Conservation (phyloP, 2,329 filamentous ascomycete species). For the Mariannaea sp. region DNA sequence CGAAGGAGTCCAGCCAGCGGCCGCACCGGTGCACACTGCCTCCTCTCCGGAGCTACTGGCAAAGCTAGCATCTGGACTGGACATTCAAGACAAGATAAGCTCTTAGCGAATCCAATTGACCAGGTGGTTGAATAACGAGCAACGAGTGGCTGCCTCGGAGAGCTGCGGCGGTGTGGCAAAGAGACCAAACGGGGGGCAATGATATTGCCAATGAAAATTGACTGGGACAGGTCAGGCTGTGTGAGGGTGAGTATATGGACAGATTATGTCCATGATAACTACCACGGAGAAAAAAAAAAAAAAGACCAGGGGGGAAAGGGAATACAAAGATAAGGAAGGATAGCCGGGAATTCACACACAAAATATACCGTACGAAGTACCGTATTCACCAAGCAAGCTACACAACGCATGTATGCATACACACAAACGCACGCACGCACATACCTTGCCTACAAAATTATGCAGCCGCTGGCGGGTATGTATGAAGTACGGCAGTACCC, state of each 20-base stretch:
- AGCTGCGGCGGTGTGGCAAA: constrained; percentile 3
- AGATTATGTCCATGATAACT: constrained; percentile 16
- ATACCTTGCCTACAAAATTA: too few species aligned
- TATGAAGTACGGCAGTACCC: constrained; percentile 16
- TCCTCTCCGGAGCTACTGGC: constrained; percentile 28
- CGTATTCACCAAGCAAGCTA: constrained; percentile 18
- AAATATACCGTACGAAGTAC: too few species aligned
- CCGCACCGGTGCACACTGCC: constrained; percentile 10
- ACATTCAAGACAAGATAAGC: constrained; percentile 22
- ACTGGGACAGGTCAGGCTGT: constrained; percentile 4
- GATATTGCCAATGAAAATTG: constrained; percentile 9
- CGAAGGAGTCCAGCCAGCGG: constrained; percentile 33
- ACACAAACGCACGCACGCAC: too few species aligned
- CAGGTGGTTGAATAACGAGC: not conserved
- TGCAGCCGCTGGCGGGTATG: constrained; percentile 13
- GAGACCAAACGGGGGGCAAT: constrained; percentile 10
- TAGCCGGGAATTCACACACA: constrained; percentile 13
- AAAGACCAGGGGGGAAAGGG: too few species aligned
- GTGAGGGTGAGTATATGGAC: constrained; percentile 13
- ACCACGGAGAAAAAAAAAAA: constrained; percentile 14
- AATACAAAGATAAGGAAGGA: constrained; percentile 19
- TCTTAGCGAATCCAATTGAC: constrained; percentile 1
- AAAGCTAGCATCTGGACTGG: constrained; percentile 32
- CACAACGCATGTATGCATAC: not conserved
- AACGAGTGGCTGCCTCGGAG: constrained; percentile 1